Evolutionary conservation across 2,329 filamentous ascomycete species (phyloP), one percentile per base, ranked within the genome.

Genomic region (Apiospora malaysiana): DNA sequence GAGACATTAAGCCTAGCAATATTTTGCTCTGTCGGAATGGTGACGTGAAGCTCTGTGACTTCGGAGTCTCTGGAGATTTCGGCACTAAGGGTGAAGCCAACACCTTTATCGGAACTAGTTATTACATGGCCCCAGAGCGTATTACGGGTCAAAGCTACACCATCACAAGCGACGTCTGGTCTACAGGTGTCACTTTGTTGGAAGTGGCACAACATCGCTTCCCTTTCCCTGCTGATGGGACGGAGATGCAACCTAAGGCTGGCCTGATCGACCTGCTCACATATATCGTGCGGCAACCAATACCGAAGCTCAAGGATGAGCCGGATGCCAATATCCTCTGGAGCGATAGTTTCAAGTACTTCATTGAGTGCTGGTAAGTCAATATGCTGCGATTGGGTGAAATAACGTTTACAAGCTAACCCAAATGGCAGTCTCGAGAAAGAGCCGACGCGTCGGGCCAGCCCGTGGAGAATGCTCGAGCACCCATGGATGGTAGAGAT

Each of bases 401-500:
- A 5, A 4, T 9, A 45, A 16, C 43, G 42, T 63, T 46, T 2
- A 23, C 40, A 27, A 74, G 43, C 68, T 74, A 68, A 76, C 70
- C 18, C 32, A 70, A 71, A 8, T 49, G 25, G 69, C 74, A 98
- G 96, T 84, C 88, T 99, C 71, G 96, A 99, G 82, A 99, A 99
- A 83, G 94, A 98, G 76, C 91, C 94, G 25, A 88, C 88, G 71
- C 90, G 95, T 78, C 89, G 96, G 80, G 96, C 95, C 42, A 97
- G 93, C 72, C 96, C 96, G 16, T 99, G 96, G 96, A 93, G 95
- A 78, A 99, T 99, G 95, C 89, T 97, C 74, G 96, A 99, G 80
- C 96, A 99, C 83, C 96, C 96, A 1, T 99, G 96, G 96, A 97
- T 99, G 92, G 86, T 94, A 56, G 96, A 99, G 78, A 98, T 98